phyloP scores from a whole-genome alignment of 2,329 filamentous ascomycete genomes.

The Botrytis deweyae region DNA sequence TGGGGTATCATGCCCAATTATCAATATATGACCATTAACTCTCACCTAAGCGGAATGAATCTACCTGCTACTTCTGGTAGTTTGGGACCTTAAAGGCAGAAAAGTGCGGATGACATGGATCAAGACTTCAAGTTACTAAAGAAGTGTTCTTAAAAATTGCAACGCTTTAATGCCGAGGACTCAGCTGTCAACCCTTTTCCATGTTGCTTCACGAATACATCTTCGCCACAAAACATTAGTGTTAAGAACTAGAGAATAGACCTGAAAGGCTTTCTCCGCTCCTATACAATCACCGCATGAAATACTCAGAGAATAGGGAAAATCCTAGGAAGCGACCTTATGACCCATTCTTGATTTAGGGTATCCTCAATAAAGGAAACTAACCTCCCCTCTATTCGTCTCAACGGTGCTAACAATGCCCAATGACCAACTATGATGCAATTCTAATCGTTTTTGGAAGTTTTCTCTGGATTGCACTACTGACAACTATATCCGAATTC shows the following conservation, averaged over 20 bases:
- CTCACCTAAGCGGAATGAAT: constrained; percentile 5
- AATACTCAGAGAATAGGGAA: background rate
- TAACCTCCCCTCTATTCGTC: background rate
- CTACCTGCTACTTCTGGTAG: background rate
- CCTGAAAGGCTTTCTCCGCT: background rate
- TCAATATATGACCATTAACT: background rate
- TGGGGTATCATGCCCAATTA: background rate
- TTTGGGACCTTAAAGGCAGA: background rate
- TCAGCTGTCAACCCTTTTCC: background rate
- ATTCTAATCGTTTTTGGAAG: background rate
- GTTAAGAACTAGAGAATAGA: constrained; percentile 9
- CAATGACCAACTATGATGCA: constrained; percentile 12
- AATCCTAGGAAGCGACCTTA: constrained; percentile 9
- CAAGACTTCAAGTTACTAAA: background rate
- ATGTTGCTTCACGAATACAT: background rate
- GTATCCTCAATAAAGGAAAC: background rate
- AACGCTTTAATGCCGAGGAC: background rate
- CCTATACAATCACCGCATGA: background rate
- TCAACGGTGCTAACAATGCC: background rate
- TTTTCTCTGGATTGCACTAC: background rate
- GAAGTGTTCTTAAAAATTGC: background rate
- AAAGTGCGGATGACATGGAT: background rate
- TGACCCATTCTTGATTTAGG: background rate
- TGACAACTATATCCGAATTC: background rate
- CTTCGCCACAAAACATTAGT: constrained; percentile 4